phyloP scores from a whole-genome alignment of 345 rosid species.

The Arabis hirsuta region DNA sequence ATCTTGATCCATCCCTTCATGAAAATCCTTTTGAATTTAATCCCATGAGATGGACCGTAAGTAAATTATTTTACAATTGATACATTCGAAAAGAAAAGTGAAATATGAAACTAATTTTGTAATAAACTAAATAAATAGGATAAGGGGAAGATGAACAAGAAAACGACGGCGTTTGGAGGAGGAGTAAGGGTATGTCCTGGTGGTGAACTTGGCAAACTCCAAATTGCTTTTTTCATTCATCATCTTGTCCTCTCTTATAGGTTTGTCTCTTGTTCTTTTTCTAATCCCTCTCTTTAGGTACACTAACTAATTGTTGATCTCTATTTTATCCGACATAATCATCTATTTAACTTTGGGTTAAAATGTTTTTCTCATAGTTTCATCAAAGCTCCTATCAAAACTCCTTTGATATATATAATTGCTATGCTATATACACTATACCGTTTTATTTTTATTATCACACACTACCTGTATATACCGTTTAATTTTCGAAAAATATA shows the following conservation, averaged over 20 bases:
- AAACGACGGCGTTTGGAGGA: conserved; percentile 85
- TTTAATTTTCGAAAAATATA: conserved; percentile 7
- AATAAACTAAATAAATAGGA: conserved; percentile 45
- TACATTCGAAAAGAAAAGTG: not conserved
- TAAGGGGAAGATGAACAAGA: conserved; percentile 56
- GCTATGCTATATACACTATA: too few species aligned
- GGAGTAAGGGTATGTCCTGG: conserved; percentile 88
- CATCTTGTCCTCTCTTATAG: conserved; percentile 82
- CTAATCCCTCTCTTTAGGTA: conserved; percentile 8
- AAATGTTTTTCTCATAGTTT: not conserved
- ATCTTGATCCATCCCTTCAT: conserved; percentile 72
- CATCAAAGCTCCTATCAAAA: too few species aligned
- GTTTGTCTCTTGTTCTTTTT: conserved; percentile 36
- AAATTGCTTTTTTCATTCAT: conserved; percentile 76
- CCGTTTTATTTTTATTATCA: too few species aligned
- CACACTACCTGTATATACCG: not conserved
- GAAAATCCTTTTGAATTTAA: conserved; percentile 68
- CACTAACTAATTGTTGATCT: conserved; percentile 3
- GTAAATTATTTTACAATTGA: conserved; percentile 21
- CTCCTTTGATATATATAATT: too few species aligned
- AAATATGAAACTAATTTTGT: not conserved
- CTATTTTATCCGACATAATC: conserved; percentile 41
- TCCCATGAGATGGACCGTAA: conserved; percentile 88
- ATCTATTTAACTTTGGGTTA: conserved; percentile 13
- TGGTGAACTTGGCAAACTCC: conserved; percentile 78